A percentile compares a stretch with the other conserved stretches of the same genome.
phyloP scores from a whole-genome alignment of 371 early-diverging fungal species.

The Capillidium heterosporum region DNA sequence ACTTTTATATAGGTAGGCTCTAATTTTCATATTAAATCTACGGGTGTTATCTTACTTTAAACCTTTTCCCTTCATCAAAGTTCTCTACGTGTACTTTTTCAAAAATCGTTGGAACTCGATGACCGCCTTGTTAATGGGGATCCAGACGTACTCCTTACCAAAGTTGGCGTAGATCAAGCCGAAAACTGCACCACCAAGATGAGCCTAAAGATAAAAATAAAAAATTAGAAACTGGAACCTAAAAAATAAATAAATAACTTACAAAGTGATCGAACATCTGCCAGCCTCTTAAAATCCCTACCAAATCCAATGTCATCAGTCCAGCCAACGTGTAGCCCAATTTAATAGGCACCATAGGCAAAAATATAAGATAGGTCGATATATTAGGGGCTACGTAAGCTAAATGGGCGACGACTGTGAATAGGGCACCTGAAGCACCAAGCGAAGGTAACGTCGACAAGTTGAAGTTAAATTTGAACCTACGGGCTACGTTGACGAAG shows the following conservation, averaged over 20 bases:
- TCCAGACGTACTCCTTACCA: not conserved
- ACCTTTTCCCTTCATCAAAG: no score
- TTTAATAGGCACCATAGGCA: conserved; percentile 50
- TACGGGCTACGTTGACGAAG: not conserved
- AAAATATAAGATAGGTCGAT: conserved; percentile 39
- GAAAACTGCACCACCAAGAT: not conserved
- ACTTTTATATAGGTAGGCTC: no score
- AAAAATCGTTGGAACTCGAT: not conserved
- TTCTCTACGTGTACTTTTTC: no score
- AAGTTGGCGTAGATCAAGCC: not conserved
- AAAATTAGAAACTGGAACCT: not conserved
- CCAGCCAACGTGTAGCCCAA: conserved; percentile 32
- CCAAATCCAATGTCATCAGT: conserved; percentile 37
- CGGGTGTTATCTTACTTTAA: no score
- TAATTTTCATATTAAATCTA: no score
- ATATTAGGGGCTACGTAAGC: conserved; percentile 38
- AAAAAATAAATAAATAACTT: conserved; percentile 13
- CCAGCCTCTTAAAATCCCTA: conserved; percentile 36
- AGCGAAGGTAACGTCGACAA: conserved; percentile 36
- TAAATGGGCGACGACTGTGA: conserved; percentile 33
- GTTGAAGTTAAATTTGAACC: conserved; percentile 28
- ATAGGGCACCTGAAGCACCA: conserved; percentile 67
- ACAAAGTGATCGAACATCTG: conserved; percentile 45
- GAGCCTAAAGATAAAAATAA: not conserved
- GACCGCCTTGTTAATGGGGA: not conserved